These are phyloP conservation scores for Coemansia sp. DNA, from an alignment of 192 early-diverging fungal species.

Conservation along the genomic window DNA sequence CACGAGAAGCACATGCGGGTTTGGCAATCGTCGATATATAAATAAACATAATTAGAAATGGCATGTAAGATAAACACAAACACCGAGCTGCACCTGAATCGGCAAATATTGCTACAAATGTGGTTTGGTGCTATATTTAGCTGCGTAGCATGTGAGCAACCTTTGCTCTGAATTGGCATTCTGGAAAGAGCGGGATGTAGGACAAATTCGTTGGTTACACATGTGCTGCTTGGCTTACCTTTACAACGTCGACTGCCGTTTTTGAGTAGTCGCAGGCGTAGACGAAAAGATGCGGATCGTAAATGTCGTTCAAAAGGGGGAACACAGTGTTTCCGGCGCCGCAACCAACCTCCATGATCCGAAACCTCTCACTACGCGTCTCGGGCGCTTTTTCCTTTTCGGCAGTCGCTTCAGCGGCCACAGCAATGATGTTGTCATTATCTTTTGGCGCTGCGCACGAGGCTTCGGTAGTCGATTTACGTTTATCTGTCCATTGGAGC, in stretches of 20 bases:
- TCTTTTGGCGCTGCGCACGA: background rate
- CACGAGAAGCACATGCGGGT: background rate
- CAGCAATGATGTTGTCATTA: background rate
- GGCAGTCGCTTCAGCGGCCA: background rate
- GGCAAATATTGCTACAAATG: background rate
- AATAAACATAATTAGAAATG: conserved; percentile 6
- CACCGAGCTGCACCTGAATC: background rate
- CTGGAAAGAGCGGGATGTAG: no score
- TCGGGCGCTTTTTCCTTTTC: conserved; percentile 1
- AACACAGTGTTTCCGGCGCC: conserved; percentile 81
- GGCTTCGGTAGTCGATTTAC: conserved; percentile 14
- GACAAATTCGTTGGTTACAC: no score
- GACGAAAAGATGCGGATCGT: conserved; percentile 65
- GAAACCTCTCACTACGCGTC: conserved; percentile 35
- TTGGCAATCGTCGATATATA: background rate
- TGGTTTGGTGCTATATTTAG: background rate
- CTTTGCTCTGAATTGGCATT: background rate
- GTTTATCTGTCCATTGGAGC: conserved; percentile 54
- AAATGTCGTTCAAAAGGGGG: conserved; percentile 66
- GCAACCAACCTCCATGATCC: conserved; percentile 79
- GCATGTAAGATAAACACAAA: background rate
- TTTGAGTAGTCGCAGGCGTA: conserved; percentile 78
- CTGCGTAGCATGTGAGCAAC: background rate
- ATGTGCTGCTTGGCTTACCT: conserved; percentile 46
- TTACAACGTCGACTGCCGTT: conserved; percentile 73